A percentile compares a stretch with the other conserved stretches of the same genome.
These are phyloP conservation scores for Mrakia gelida DNA, from an alignment of 768 basidiomycete species.

Conservation along the genomic window DNA sequence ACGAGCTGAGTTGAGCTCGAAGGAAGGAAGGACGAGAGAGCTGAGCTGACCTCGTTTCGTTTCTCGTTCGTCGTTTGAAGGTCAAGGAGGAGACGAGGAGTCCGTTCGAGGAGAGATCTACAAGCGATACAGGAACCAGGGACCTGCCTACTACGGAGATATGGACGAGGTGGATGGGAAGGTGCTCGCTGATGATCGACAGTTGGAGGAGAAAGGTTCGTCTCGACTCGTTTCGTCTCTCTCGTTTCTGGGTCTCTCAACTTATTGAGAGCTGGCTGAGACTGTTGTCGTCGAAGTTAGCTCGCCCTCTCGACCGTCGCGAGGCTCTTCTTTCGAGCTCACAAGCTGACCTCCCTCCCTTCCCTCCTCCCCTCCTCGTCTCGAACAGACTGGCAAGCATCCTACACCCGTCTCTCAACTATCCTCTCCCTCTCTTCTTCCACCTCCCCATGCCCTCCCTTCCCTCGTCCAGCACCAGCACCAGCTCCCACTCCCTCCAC, in stretches of 20 bases:
- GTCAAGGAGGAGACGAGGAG: slow-evolving; percentile 76
- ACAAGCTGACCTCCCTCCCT: slow-evolving; percentile 3
- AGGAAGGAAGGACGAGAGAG: neutral
- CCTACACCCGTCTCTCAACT: slow-evolving; percentile 10
- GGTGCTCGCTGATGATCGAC: slow-evolving; percentile 67
- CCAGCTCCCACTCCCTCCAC: neutral
- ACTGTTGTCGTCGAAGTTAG: too few species aligned
- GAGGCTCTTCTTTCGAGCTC: neutral
- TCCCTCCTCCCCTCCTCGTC: too few species aligned
- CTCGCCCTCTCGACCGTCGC: neutral
- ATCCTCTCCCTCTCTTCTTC: slow-evolving; percentile 21
- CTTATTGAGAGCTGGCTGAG: too few species aligned
- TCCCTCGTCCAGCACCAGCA: neutral
- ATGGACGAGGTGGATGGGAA: slow-evolving; percentile 67
- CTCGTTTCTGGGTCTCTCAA: neutral
- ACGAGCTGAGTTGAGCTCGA: neutral
- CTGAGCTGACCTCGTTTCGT: neutral
- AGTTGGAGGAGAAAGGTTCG: slow-evolving; percentile 43
- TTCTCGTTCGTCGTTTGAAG: slow-evolving; percentile 32
- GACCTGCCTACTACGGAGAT: slow-evolving; percentile 86
- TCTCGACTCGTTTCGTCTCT: neutral
- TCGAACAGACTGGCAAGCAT: slow-evolving; percentile 23
- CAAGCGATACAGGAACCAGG: slow-evolving; percentile 83
- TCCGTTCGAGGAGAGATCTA: slow-evolving; percentile 68
- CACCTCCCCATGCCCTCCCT: neutral